These are phyloP conservation scores for Raphanus sativus DNA, from an alignment of 345 rosid species.

Conservation along the genomic window DNA sequence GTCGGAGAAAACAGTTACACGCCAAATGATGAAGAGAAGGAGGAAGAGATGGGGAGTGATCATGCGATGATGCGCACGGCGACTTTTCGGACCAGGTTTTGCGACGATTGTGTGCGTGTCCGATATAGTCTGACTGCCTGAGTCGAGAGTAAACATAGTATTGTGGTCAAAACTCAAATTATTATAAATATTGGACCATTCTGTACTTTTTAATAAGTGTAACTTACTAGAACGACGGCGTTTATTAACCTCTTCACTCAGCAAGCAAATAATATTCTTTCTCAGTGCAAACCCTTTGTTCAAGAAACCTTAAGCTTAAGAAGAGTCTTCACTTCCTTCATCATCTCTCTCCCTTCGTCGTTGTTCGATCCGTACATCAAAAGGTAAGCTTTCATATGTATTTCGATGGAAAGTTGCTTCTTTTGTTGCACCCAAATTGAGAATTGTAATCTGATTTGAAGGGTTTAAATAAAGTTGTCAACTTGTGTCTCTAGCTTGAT, in stretches of 20 bases:
- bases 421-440: background rate
- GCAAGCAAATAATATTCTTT: background rate
- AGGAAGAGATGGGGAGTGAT: background rate
- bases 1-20: background rate
- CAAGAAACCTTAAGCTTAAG: conserved; percentile 30
- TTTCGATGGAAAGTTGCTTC: background rate
- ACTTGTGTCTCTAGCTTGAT: background rate
- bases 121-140: background rate
- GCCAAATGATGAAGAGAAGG: background rate
- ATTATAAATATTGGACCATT: background rate
- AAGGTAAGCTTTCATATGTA: background rate
- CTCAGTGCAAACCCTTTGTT: background rate
- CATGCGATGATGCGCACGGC: background rate
- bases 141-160: background rate
- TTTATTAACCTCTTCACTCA: background rate
- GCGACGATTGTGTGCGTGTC: background rate
- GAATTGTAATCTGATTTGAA: background rate
- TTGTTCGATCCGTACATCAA: conserved; percentile 17
- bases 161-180: background rate
- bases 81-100: background rate
- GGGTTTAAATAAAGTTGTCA: background rate
- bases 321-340: too few relatives aligned
- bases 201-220: background rate
- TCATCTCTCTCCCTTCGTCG: conserved; percentile 6
- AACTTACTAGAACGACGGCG: background rate